Percentiles rank a stretch among this genome's conserved stretches.
Evolutionary conservation across 2,329 filamentous ascomycete genomes (phyloP).

Genomic region (Orbilia blumenaviensis): DNA sequence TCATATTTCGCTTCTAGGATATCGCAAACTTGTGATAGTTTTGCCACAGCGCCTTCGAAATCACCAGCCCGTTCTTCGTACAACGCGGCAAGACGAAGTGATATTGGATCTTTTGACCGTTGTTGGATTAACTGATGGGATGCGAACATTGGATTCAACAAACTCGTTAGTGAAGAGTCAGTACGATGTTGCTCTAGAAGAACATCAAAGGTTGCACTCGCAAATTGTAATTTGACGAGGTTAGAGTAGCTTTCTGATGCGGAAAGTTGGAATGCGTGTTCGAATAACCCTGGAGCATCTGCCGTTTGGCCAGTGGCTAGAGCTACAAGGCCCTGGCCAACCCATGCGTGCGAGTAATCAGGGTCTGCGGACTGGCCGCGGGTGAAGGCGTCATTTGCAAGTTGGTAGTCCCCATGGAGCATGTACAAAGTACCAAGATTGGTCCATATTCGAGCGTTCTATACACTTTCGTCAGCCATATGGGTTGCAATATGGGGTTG

Average conservation of each 20-base stretch:
- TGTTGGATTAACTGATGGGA: constrained; percentile 81
- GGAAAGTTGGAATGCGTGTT: constrained; percentile 91
- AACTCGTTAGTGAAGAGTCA: constrained; percentile 67
- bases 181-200: constrained; percentile 68
- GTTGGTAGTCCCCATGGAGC: constrained; percentile 79
- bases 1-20: constrained; percentile 84
- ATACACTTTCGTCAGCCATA: constrained; percentile 17
- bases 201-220: constrained; percentile 82
- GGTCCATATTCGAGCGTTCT: constrained; percentile 84
- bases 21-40: constrained; percentile 73
- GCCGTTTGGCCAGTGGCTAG: constrained; percentile 74
- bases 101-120: constrained; percentile 74
- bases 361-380: constrained; percentile 93
- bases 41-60: constrained; percentile 70
- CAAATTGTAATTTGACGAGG: constrained; percentile 78
- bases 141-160: constrained; percentile 88
- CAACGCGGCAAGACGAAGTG: constrained; percentile 79
- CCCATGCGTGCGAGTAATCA: constrained; percentile 90
- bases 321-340: constrained; percentile 89
- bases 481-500: background rate
- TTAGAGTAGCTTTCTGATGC: constrained; percentile 71
- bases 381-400: constrained; percentile 91
- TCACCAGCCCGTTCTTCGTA: constrained; percentile 83
- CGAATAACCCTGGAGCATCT: constrained; percentile 86
- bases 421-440: constrained; percentile 89